Conservation (phyloP, 2,329 filamentous ascomycete genomes). For the Calonectria pseudoturangicola region DNA sequence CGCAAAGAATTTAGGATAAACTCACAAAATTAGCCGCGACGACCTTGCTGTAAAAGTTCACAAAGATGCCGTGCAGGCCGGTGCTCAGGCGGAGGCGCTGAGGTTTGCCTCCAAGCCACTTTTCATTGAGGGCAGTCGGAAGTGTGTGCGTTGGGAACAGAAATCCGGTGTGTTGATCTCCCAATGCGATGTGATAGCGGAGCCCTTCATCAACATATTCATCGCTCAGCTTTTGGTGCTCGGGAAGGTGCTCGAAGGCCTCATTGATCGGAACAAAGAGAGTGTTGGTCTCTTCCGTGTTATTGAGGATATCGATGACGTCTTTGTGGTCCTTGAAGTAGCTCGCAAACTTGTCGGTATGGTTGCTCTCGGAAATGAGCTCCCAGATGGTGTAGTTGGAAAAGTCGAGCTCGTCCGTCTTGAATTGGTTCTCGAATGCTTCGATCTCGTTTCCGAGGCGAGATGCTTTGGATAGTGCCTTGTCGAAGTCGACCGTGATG, state of each 20-base stretch:
- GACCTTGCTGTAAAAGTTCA: slow-evolving; percentile 87
- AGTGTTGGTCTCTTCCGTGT: slow-evolving; percentile 84
- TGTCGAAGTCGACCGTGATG: slow-evolving; percentile 30
- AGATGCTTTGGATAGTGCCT: neutral
- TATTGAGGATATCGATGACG: slow-evolving; percentile 83
- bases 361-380: slow-evolving; percentile 83
- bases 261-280: slow-evolving; percentile 86
- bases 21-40: slow-evolving; percentile 82
- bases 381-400: slow-evolving; percentile 86
- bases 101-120: slow-evolving; percentile 76
- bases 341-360: slow-evolving; percentile 85
- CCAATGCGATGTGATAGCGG: slow-evolving; percentile 83
- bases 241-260: slow-evolving; percentile 80
- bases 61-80: slow-evolving; percentile 75
- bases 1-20: neutral
- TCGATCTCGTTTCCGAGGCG: neutral
- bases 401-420: slow-evolving; percentile 56
- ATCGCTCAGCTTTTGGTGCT: slow-evolving; percentile 77
- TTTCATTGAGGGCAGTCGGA: slow-evolving; percentile 78
- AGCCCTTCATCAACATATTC: slow-evolving; percentile 82
- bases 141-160: slow-evolving; percentile 84
- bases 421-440: slow-evolving; percentile 10
- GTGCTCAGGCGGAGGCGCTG: slow-evolving; percentile 85
- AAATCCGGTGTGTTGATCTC: slow-evolving; percentile 78
- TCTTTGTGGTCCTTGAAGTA: slow-evolving; percentile 84